phyloP scores from a whole-genome alignment of 2,329 filamentous ascomycete species.

The Orbilia brochopaga region DNA sequence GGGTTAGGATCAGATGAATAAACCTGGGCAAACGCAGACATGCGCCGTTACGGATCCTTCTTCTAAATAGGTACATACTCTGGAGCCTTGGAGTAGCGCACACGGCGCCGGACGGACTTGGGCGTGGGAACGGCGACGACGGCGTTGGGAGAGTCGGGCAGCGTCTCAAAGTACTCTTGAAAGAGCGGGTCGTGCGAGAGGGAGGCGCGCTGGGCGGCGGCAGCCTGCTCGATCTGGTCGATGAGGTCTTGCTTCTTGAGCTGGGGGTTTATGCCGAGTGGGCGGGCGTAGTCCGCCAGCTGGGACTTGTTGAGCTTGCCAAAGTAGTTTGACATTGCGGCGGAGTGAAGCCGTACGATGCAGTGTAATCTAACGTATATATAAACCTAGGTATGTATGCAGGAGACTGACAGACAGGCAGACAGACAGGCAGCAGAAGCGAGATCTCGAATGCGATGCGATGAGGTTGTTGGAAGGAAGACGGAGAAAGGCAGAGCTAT shows the following conservation, averaged over 20 bases:
- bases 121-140: constrained; percentile 19
- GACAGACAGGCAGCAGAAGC: neutral
- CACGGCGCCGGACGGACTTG: constrained; percentile 24
- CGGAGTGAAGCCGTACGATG: constrained; percentile 21
- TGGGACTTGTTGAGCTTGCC: constrained; percentile 45
- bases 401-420: neutral
- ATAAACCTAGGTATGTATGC: neutral
- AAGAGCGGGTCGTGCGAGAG: constrained; percentile 35
- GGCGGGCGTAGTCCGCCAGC: constrained; percentile 42
- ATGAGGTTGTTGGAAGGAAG: too few species aligned
- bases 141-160: constrained; percentile 16
- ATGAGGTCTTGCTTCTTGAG: constrained; percentile 38
- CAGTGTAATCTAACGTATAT: too few species aligned
- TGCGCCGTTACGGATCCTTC: too few species aligned
- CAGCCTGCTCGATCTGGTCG: constrained; percentile 29
- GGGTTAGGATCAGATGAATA: neutral
- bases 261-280: constrained; percentile 27
- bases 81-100: constrained; percentile 43
- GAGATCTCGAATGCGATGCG: neutral
- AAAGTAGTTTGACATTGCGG: constrained; percentile 41
- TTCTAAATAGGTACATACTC: too few species aligned
- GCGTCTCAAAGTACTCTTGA: constrained; percentile 44
- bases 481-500: constrained; percentile 17
- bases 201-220: constrained; percentile 7
- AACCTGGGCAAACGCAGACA: neutral